A percentile compares a stretch with the other conserved stretches of the same genome.
These are phyloP conservation scores for Cladophialophora yegresii DNA, from an alignment of 2,329 filamentous ascomycete genomes.

Conservation along the genomic window DNA sequence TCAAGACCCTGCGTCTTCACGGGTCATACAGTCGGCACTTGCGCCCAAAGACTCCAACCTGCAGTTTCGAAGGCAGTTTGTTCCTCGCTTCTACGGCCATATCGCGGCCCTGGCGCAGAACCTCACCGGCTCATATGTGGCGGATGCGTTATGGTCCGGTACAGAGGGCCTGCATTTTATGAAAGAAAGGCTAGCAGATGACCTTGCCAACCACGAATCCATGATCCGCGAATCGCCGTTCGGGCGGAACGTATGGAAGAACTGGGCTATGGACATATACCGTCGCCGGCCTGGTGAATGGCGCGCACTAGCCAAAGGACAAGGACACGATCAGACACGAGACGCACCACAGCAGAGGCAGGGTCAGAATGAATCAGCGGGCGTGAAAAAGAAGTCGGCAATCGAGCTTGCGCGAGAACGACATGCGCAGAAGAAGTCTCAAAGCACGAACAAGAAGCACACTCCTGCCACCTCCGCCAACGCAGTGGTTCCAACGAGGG, in stretches of 20 bases:
- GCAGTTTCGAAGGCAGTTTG: slow-evolving; percentile 64
- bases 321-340: slow-evolving; percentile 32
- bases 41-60: slow-evolving; percentile 42
- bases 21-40: slow-evolving; percentile 66
- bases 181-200: slow-evolving; percentile 66
- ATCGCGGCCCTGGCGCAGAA: slow-evolving; percentile 63
- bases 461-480: slow-evolving; percentile 36
- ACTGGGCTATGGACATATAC: slow-evolving; percentile 73
- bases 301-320: slow-evolving; percentile 62
- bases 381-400: slow-evolving; percentile 48
- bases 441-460: slow-evolving; percentile 34
- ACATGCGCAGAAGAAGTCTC: slow-evolving; percentile 50
- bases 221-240: slow-evolving; percentile 64
- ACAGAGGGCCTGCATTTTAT: slow-evolving; percentile 66
- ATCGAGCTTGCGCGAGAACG: slow-evolving; percentile 61
- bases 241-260: slow-evolving; percentile 70
- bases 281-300: slow-evolving; percentile 65
- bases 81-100: slow-evolving; percentile 63
- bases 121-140: slow-evolving; percentile 65
- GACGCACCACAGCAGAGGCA: background rate
- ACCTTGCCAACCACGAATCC: slow-evolving; percentile 62
- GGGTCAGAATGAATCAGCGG: slow-evolving; percentile 30
- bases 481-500: slow-evolving; percentile 27
- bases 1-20: slow-evolving; percentile 60
- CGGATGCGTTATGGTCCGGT: slow-evolving; percentile 66